These are phyloP conservation scores for Aspergillus avenaceus DNA, from an alignment of 495 filamentous ascomycete genomes.

Conservation along the genomic window DNA sequence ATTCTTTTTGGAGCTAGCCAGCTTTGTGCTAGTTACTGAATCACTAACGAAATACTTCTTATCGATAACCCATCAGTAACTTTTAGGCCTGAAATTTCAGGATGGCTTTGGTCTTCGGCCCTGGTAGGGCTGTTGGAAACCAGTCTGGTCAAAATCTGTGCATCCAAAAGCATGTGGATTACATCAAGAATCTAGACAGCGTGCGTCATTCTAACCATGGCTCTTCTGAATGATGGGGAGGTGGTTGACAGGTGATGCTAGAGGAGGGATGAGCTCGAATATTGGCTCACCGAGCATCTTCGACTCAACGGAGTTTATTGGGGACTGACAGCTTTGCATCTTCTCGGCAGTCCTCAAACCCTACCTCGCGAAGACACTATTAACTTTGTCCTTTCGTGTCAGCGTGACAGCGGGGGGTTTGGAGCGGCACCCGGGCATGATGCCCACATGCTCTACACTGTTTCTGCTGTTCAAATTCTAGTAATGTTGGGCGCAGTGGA, in stretches of 20 bases:
- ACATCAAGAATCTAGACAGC: constrained; percentile 89
- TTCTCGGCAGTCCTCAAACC: constrained; percentile 74
- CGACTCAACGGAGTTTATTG: constrained; percentile 94
- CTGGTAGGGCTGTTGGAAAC: constrained; percentile 49
- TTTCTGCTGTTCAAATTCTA: constrained; percentile 89
- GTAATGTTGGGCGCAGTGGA: constrained; percentile 79
- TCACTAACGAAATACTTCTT: constrained; percentile 1
- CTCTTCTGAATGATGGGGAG: constrained; percentile 16
- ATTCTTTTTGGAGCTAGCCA: not conserved
- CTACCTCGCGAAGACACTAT: constrained; percentile 79
- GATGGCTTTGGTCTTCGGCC: constrained; percentile 64
- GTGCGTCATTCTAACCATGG: constrained; percentile 43
- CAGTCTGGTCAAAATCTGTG: constrained; percentile 52
- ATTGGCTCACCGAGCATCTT: constrained; percentile 95
- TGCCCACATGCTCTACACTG: constrained; percentile 90
- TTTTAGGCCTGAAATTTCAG: not conserved
- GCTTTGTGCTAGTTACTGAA: not conserved
- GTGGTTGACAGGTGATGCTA: constrained; percentile 43
- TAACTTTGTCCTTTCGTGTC: constrained; percentile 87
- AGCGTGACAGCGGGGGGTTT: constrained; percentile 83
- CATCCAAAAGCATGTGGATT: constrained; percentile 79
- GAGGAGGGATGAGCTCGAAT: constrained; percentile 90
- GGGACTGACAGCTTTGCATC: constrained; percentile 84
- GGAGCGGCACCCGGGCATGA: constrained; percentile 93
- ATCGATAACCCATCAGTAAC: not conserved